Evolutionary conservation across 352 stramenopile genomes (phyloP), one percentile per base, ranked within the genome.

Genomic region (Phytophthora pisi): DNA sequence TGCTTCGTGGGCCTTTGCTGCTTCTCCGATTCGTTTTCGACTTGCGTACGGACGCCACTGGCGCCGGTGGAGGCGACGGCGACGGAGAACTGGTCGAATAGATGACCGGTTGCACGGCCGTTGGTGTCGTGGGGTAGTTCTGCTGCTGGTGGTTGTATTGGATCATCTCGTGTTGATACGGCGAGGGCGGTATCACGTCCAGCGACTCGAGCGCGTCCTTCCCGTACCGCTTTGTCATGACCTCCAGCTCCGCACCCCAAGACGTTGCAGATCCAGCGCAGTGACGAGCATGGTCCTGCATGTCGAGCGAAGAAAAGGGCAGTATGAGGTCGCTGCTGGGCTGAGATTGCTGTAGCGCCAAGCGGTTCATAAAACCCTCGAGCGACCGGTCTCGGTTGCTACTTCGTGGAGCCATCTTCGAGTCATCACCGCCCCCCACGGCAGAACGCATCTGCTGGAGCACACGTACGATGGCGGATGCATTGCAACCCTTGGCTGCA

Each of bases 311-410:
- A 3, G 78, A 82, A 61, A 85, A 87, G 7, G 74, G 60, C 15
- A 84, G 66, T 11, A 56, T 40, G 11, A 73, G n/a, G n/a, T 60
- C 59, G 23, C 34, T 46, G 26, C 38, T 45, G 10, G 24, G 18
- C 23, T 62, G 64, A 16, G 54, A 40, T 18, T 77, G 70, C 23
- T 86, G 72, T 40, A 88, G 65, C 1, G 72, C 73, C 34, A 87
- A 77, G 11, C 83, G 81, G 31, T 80, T 88, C 77, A 90, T 92
- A 38, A 90, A 90, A 0, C 74, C 81, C 36, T 92, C 78, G 5
- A 92, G 61, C 9, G 84, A 87, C 0, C 84, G 72, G 68, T 90
- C 84, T 5, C 64, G 66, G 47, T 6, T 63, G 11, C 50, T 58
- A n/a, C 45, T 49, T 38, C 68, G 51, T 5, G 62, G 28, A 9